A percentile compares a stretch with the other conserved stretches of the same genome.
Conservation (phyloP, 257 asterid genomes). For the Galeopsis tetrahit region DNA sequence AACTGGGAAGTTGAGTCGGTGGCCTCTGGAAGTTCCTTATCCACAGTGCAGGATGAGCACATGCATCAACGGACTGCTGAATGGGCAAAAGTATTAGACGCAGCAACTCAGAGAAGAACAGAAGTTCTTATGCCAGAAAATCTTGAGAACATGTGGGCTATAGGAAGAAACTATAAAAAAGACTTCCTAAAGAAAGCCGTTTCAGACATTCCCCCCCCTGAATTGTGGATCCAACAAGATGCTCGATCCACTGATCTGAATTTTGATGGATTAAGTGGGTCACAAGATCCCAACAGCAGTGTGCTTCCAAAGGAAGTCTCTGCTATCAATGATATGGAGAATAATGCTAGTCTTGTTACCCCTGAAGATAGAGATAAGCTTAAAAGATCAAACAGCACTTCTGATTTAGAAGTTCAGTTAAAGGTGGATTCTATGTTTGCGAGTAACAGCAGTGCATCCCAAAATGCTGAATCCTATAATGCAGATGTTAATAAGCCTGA, state of each 20-base stretch:
- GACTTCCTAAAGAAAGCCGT: slow-evolving; percentile 55
- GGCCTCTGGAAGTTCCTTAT: slow-evolving; percentile 39
- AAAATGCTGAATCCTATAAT: slow-evolving; percentile 54
- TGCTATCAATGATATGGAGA: slow-evolving; percentile 40
- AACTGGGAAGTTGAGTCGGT: slow-evolving; percentile 42
- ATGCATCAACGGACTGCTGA: slow-evolving; percentile 59
- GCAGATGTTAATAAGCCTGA: slow-evolving; percentile 48
- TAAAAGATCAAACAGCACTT: slow-evolving; percentile 74
- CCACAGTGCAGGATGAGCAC: slow-evolving; percentile 48
- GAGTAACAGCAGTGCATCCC: slow-evolving; percentile 45
- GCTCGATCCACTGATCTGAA: slow-evolving; percentile 37
- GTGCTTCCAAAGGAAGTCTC: slow-evolving; percentile 36
- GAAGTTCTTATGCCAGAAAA: slow-evolving; percentile 95
- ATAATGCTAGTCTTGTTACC: slow-evolving; percentile 38
- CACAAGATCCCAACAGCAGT: slow-evolving; percentile 39
- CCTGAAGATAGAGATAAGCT: slow-evolving; percentile 45
- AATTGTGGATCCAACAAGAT: slow-evolving; percentile 38
- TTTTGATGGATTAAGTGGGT: slow-evolving; percentile 40
- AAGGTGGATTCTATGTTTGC: slow-evolving; percentile 41
- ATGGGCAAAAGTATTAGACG: slow-evolving; percentile 89
- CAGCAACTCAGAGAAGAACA: slow-evolving; percentile 87
- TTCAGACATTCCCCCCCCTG: slow-evolving; percentile 47
- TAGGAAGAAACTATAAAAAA: slow-evolving; percentile 82
- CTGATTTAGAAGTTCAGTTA: slow-evolving; percentile 52
- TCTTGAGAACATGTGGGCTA: slow-evolving; percentile 95